These are phyloP conservation scores for Xylaria sp. DNA, from an alignment of 2,329 filamentous ascomycete genomes.

Conservation along the genomic window DNA sequence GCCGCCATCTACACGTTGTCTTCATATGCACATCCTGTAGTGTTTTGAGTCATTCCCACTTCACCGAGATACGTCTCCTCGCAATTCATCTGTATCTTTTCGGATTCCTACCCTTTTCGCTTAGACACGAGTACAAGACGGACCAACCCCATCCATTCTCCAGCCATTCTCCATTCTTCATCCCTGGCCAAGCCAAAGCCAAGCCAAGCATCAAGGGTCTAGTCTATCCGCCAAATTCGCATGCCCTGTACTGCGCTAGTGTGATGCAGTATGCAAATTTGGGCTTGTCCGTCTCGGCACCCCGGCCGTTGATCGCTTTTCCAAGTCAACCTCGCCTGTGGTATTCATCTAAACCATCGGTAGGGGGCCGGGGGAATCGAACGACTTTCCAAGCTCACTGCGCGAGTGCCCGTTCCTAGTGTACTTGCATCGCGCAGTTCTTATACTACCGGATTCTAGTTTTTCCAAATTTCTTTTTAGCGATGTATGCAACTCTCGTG, in stretches of 20 bases:
- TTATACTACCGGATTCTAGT: background rate
- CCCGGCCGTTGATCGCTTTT: slow-evolving; percentile 38
- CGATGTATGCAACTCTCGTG: slow-evolving; percentile 11
- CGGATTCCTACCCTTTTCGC: slow-evolving; percentile 15
- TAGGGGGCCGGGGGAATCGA: slow-evolving; percentile 21
- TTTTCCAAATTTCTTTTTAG: background rate
- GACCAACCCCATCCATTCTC: slow-evolving; percentile 28
- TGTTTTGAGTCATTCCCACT: slow-evolving; percentile 10
- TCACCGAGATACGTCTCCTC: slow-evolving; percentile 17
- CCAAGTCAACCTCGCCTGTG: slow-evolving; percentile 35
- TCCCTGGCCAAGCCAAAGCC: background rate
- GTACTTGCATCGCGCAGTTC: too few species aligned
- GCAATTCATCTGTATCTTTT: slow-evolving; percentile 7
- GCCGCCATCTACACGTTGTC: background rate
- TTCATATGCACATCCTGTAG: background rate
- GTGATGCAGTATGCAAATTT: slow-evolving; percentile 27
- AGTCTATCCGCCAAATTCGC: slow-evolving; percentile 26
- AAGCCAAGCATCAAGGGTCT: slow-evolving; percentile 36
- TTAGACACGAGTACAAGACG: background rate
- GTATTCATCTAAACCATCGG: slow-evolving; percentile 12
- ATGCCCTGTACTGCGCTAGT: slow-evolving; percentile 9
- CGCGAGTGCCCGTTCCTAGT: slow-evolving; percentile 11
- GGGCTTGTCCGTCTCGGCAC: slow-evolving; percentile 39
- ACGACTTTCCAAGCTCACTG: slow-evolving; percentile 13
- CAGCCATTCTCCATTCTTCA: slow-evolving; percentile 26